Conservation (phyloP, 768 basidiomycete genomes). For the Coprinopsis marcescibilis region DNA sequence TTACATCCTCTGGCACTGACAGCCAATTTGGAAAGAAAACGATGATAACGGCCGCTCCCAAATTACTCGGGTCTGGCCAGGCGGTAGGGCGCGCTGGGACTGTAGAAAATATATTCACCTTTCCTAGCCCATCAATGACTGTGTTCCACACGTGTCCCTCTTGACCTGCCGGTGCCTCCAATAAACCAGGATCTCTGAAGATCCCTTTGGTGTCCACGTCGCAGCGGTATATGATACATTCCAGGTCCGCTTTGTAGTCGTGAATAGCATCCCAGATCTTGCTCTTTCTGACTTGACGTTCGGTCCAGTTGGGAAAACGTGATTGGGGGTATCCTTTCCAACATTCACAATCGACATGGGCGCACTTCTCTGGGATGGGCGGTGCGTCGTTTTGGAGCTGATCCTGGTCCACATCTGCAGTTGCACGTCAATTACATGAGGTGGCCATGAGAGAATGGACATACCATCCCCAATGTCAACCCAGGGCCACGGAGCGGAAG, state of each 20-base stretch:
- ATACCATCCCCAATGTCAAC: constrained; percentile 37
- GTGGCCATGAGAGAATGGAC: too few relatives aligned
- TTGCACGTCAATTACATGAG: not conserved
- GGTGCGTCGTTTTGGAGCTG: constrained; percentile 27
- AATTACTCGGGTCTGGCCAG: too few relatives aligned
- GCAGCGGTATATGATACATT: constrained; percentile 26
- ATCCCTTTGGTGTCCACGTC: constrained; percentile 27
- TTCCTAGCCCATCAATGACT: constrained; percentile 10
- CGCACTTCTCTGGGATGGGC: constrained; percentile 26
- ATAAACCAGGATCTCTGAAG: constrained; percentile 21
- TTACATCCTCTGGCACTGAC: too few relatives aligned
- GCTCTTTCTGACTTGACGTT: constrained; percentile 28
- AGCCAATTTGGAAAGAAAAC: too few relatives aligned
- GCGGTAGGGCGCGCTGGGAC: too few relatives aligned
- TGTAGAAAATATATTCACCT: too few relatives aligned
- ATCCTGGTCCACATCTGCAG: constrained; percentile 31
- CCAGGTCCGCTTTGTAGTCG: constrained; percentile 17
- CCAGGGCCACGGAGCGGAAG: constrained; percentile 47
- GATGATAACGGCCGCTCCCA: too few relatives aligned
- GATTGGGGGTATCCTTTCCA: constrained; percentile 33
- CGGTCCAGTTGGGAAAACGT: constrained; percentile 45
- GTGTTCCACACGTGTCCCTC: constrained; percentile 27
- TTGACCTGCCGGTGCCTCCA: constrained; percentile 10
- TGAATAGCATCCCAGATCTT: constrained; percentile 26
- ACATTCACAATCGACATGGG: constrained; percentile 23